Base-by-base conservation (phyloP, 345 rosid species). In the Fremontodendron californicum region DNA sequence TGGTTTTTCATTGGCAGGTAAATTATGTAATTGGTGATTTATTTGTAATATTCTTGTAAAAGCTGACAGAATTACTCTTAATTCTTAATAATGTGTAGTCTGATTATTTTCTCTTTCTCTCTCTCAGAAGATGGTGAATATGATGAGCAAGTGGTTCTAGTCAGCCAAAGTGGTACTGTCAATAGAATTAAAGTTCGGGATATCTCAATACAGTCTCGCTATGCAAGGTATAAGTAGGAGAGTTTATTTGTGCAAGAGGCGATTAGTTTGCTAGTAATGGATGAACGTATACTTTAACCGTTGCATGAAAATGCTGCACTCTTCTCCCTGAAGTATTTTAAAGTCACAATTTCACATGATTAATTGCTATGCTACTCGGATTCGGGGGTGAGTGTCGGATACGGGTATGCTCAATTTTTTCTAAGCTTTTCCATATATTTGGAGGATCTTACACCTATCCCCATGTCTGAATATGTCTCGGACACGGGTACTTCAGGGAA, bases 141-240 rank as follows among this genome's bases (percentile, higher is more conserved):
- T 49, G 94, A 93, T 62, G 99, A 96, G 77, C 98, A 96, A 83
- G 93, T 96, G 31, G 96, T 96, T 82, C 81, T 93, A 19, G 96
- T 95, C 60, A 95, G 98, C 87, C 99, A 95, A 78, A 95, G 94
- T 51, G 98, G 99, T 68, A 91, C 92, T 35, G 89, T 90, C 16
- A 96, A 92, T 79, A 86, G 98, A 81, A 89, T 96, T 76, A 96
- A 96, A 87, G 99, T 93, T 76, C 86, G 89, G 71, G 98, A 93
- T 81, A 91, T 93, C 79, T 92, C 99, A 0, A 86, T 93, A 73
- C 98, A 92, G 78, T 93, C 98, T 55, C 97, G 98, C 64, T 87
- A 75, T 79, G 96, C 99, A 57, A 89, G 93, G 99, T 95, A 83
- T 6, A 19, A 42, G 23, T 9, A 18, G 62, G 43, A 21, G 9